Evolutionary conservation across 345 rosid species (phyloP).

Genomic region (Hypericum androsaemum): DNA sequence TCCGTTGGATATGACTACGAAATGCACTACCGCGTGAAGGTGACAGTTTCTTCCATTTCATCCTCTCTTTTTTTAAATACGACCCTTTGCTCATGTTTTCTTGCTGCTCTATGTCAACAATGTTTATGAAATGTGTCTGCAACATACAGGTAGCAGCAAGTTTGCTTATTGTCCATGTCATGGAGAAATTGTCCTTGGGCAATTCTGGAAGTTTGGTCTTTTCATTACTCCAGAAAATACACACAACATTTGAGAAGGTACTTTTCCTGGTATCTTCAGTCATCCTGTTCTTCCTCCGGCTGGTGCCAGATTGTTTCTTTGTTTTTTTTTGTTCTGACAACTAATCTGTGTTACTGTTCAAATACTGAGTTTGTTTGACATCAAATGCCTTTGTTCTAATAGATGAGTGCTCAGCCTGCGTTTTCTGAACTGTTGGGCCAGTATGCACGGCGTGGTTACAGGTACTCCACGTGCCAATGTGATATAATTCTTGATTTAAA

Average conservation of each 20-base stretch:
- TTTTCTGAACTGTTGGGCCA: slow-evolving; percentile 64
- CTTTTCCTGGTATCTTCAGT: slow-evolving; percentile 12
- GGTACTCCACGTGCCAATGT: slow-evolving; percentile 36
- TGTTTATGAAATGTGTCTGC: slow-evolving; percentile 8
- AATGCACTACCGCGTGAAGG: slow-evolving; percentile 44
- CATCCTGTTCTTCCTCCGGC: not conserved
- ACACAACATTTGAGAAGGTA: slow-evolving; percentile 38
- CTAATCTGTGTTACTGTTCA: not conserved
- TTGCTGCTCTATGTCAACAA: not conserved
- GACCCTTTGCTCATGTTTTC: not conserved
- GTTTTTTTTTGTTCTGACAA: not conserved
- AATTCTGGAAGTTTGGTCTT: slow-evolving; percentile 56
- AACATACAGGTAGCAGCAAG: slow-evolving; percentile 59
- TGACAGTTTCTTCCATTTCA: slow-evolving; percentile 6
- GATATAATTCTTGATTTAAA: slow-evolving; percentile 4
- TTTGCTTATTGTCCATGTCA: slow-evolving; percentile 54
- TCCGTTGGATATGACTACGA: slow-evolving; percentile 43
- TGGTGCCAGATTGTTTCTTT: slow-evolving; percentile 4
- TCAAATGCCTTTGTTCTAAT: slow-evolving; percentile 19
- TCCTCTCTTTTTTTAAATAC: not conserved
- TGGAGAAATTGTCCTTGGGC: slow-evolving; percentile 50
- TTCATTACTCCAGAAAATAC: slow-evolving; percentile 54
- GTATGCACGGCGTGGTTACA: slow-evolving; percentile 59
- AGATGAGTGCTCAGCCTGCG: slow-evolving; percentile 66
- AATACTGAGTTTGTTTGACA: not conserved